phyloP scores from a whole-genome alignment of 2,329 filamentous ascomycete genomes.

The Hypocrella siamensis region DNA sequence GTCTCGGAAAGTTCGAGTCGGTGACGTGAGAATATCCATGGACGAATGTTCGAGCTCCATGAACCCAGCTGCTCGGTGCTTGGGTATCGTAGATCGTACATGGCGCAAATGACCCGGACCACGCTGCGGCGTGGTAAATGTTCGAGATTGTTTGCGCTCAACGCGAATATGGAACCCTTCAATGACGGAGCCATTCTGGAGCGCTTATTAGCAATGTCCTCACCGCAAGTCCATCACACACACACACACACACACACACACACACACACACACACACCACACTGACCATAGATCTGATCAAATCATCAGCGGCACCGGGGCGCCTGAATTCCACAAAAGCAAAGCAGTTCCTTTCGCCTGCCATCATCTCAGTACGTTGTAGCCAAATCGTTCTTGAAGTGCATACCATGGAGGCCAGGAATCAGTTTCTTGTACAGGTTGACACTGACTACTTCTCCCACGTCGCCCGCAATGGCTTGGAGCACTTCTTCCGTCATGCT shows the following conservation, averaged over 20 bases:
- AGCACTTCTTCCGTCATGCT: conserved; percentile 20
- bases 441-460: conserved; percentile 19
- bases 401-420: conserved; percentile 3
- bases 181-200: conserved; percentile 17
- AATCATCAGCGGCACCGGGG: conserved; percentile 19
- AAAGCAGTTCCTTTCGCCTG: conserved; percentile 11
- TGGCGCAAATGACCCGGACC: neutral
- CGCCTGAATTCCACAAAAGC: conserved; percentile 24
- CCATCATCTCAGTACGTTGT: conserved; percentile 4
- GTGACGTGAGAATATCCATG: neutral
- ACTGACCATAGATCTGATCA: conserved; percentile 21
- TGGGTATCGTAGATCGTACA: conserved; percentile 4
- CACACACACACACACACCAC: too few relatives aligned
- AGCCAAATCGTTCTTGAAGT: neutral
- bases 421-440: conserved; percentile 11
- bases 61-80: conserved; percentile 1
- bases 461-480: conserved; percentile 17
- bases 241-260: neutral
- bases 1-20: conserved; percentile 1
- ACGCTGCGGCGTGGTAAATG: conserved; percentile 8
- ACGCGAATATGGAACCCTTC: conserved; percentile 18
- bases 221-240: conserved; percentile 4
- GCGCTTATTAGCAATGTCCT: too few relatives aligned
- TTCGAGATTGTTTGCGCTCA: conserved; percentile 18
- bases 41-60: neutral